A percentile compares a stretch with the other conserved stretches of the same genome.
Conservation (phyloP, 2,329 filamentous ascomycete species). For the Periconia sp. region DNA sequence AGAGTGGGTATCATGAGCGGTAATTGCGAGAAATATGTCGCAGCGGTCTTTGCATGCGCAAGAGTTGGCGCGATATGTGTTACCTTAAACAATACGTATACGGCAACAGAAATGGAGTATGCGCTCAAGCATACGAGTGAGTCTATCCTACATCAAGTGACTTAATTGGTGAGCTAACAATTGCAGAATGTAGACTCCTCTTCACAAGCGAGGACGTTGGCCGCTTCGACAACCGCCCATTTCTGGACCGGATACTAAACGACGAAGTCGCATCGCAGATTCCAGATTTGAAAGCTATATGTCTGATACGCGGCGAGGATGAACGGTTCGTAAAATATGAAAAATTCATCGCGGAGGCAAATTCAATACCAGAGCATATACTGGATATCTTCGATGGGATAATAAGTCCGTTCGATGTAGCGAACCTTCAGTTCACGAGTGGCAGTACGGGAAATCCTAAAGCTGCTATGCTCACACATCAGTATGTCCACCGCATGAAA, state of each 20-base stretch:
- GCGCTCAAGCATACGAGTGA: constrained; percentile 73
- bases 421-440: constrained; percentile 47
- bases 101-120: constrained; percentile 72
- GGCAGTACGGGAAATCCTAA: constrained; percentile 47
- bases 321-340: constrained; percentile 65
- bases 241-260: constrained; percentile 54
- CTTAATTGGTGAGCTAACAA: constrained; percentile 4
- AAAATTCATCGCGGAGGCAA: constrained; percentile 55
- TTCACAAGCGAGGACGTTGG: constrained; percentile 76
- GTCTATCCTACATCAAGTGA: constrained; percentile 21
- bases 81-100: constrained; percentile 84
- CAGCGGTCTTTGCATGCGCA: constrained; percentile 75
- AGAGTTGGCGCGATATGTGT: constrained; percentile 62
- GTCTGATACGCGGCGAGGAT: constrained; percentile 36
- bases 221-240: constrained; percentile 65
- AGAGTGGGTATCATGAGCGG: constrained; percentile 76
- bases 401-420: constrained; percentile 42
- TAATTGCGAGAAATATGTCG: constrained; percentile 63
- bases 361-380: constrained; percentile 38
- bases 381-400: constrained; percentile 44
- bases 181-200: constrained; percentile 70
- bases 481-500: constrained; percentile 24
- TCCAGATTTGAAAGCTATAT: constrained; percentile 40
- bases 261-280: constrained; percentile 21
- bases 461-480: constrained; percentile 47